Evolutionary conservation across 345 rosid genomes (phyloP), one percentile per base, ranked within the genome.

Genomic region (Populus euphratica): DNA sequence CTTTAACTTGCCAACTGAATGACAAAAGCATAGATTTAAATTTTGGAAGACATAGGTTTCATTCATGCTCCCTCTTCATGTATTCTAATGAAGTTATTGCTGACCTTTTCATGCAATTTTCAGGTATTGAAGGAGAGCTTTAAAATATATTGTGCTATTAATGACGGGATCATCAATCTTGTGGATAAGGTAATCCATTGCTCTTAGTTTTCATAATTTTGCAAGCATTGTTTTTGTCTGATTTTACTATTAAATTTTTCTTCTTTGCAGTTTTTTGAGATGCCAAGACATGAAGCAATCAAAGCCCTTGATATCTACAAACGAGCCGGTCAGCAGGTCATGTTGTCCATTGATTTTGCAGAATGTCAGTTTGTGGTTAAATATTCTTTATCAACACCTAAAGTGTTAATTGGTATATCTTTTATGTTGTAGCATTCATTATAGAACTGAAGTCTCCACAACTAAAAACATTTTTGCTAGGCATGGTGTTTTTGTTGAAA

Each of bases 81-180:
- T 68, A 69, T 72, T 33, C 6, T 25, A 77, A 18, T 56, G 63
- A 35, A 38, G 52, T 20, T 31, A 1, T 77, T 44, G 25, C 52
- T 81, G 56, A 81, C 50, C 20, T 81, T 59, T 6, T 67, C 27
- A 16, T 84, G 69, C 68, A 70, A 72, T 82, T 79, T 88, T 74
- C 89, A 96, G 99, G 99, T 94, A 62, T 80, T 96, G 86, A 96
- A 92, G 80, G 99, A 96, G 95, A 96, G 98, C 81, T 96, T 96
- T 80, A 96, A 96, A 90, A 86, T 96, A 69, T 96, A 94, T 73
- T 96, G 98, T 81, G 90, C 97, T 81, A 84, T 96, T 73, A 96
- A 91, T 86, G 99, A 94, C 77, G 99, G 99, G 83, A 96, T 96
- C 75, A 96, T 96, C 89, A 96, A 96, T 84, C 97, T 96, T 83